Evolutionary conservation across 1,139 yeast species (phyloP).

Genomic region (Geotrichum siamense): DNA sequence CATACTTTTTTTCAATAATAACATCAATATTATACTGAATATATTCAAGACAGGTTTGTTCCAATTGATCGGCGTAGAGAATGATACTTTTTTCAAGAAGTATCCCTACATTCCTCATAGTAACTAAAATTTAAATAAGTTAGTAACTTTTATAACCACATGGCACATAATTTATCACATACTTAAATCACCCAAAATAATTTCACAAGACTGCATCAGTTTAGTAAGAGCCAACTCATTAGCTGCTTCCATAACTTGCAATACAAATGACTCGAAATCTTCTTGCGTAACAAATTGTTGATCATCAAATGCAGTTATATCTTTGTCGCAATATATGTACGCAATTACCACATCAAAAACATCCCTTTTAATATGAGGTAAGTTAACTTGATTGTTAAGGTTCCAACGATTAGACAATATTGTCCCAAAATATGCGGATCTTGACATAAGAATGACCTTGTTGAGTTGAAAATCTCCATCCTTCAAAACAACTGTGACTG

Average conservation of each 20-base stretch:
- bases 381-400: conserved; percentile 25
- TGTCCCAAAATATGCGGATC: conserved; percentile 62
- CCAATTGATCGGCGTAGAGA: conserved; percentile 48
- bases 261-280: conserved; percentile 47
- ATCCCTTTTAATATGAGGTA: conserved; percentile 40
- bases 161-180: conserved; percentile 16
- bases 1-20: conserved; percentile 46
- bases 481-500: conserved; percentile 35
- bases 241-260: conserved; percentile 55
- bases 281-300: conserved; percentile 30
- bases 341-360: conserved; percentile 49
- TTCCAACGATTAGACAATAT: conserved; percentile 52
- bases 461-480: conserved; percentile 44
- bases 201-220: conserved; percentile 55
- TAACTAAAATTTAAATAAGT: conserved; percentile 35
- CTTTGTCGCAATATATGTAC: conserved; percentile 53
- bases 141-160: no score
- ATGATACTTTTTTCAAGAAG: conserved; percentile 50
- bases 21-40: conserved; percentile 60
- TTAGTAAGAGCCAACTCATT: conserved; percentile 59
- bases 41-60: conserved; percentile 59
- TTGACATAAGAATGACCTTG: conserved; percentile 45
- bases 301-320: conserved; percentile 42
- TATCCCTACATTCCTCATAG: conserved; percentile 52
- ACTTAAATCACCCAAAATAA: conserved; percentile 50